phyloP scores from a whole-genome alignment of 768 basidiomycete genomes.

The Xerocomus potaroensis region DNA sequence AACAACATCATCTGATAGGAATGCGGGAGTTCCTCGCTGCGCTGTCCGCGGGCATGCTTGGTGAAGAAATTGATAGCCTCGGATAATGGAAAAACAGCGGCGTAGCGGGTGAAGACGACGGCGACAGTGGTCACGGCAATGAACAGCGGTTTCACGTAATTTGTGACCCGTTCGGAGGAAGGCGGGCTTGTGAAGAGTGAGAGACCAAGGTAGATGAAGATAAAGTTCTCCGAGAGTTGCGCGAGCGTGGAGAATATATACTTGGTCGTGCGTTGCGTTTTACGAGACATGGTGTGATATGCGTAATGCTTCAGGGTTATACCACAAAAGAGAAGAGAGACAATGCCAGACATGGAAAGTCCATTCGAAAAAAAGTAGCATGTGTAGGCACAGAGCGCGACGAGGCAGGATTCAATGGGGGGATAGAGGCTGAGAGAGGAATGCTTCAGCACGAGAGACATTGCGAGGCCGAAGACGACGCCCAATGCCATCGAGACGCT shows the following conservation, averaged over 20 bases:
- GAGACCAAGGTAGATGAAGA: conserved; percentile 98
- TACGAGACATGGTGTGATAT: conserved; percentile 98
- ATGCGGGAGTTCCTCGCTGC: conserved; percentile 89
- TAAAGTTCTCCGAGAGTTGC: conserved; percentile 96
- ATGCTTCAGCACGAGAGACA: conserved; percentile 92
- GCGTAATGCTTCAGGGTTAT: conserved; percentile 99
- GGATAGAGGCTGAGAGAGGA: conserved; percentile 82
- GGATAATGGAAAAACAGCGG: conserved; percentile 92
- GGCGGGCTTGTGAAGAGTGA: conserved; percentile 92
- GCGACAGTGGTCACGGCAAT: conserved; percentile 88
- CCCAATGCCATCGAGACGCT: conserved; percentile 93
- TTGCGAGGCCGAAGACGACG: conserved; percentile 83
- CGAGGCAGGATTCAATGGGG: conserved; percentile 96
- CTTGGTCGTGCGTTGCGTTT: conserved; percentile 90
- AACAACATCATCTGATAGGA: conserved; percentile 99
- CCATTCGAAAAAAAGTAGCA: conserved; percentile 99
- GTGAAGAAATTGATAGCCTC: conserved; percentile 94
- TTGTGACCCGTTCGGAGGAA: conserved; percentile 68
- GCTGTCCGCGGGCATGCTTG: conserved; percentile 76
- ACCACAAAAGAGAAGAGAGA: conserved; percentile 96
- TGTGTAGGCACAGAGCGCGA: conserved; percentile 91
- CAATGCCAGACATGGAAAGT: conserved; percentile 90
- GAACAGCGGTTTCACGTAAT: conserved; percentile 93
- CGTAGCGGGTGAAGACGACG: conserved; percentile 92
- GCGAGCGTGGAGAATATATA: conserved; percentile 95